Base-by-base conservation (phyloP, 169 alveolate genomes). In the Amoebophrya sp. region DNA sequence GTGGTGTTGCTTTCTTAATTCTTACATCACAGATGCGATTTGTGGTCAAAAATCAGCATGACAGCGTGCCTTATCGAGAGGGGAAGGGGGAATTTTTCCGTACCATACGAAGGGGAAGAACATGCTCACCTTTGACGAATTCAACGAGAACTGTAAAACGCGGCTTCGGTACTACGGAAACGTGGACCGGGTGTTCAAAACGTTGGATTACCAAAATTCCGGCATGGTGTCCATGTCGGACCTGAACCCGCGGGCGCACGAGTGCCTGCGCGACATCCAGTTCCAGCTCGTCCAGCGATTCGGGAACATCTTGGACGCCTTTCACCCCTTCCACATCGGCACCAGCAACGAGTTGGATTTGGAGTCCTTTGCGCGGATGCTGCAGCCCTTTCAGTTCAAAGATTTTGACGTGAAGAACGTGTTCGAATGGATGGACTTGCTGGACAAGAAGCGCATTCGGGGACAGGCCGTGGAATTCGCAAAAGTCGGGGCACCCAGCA, bases 221-320 rank as follows among this genome's bases (percentile, higher is more conserved):
- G 83, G 83, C 83, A 66, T 66, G 83, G 83, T 66, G 35, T 2
- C 83, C 7, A 66, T 66, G 83, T 7, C 32, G 32, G 83, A 66
- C 83, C 18, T 66, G 32, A 66, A 66, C 35, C 83, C 83, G 29
- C 83, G 83, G 38, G 83, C 83, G 35, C 83, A 66, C 83, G 83
- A 66, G 35, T 66, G 83, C 83, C 83, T 66, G 32, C 29, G 83
- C 7, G 83, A 66, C 83, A n/a, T 66, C 35, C 83, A 66, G 35
- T 66, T 66, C 83, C 83, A 66, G 32, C 83, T 66, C 10, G 38
- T 66, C 32, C 83, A 66, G 83, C 83, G 83, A 1, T 66, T 66
- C 35, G 83, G 83, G 29, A 66, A 66, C 83, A 25, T 66, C 39
- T 25, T 66, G 83, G 83, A 66, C 83, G 83, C 83, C 32, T 66